phyloP scores from a whole-genome alignment of 169 alveolate species.

The Theileria parva region DNA sequence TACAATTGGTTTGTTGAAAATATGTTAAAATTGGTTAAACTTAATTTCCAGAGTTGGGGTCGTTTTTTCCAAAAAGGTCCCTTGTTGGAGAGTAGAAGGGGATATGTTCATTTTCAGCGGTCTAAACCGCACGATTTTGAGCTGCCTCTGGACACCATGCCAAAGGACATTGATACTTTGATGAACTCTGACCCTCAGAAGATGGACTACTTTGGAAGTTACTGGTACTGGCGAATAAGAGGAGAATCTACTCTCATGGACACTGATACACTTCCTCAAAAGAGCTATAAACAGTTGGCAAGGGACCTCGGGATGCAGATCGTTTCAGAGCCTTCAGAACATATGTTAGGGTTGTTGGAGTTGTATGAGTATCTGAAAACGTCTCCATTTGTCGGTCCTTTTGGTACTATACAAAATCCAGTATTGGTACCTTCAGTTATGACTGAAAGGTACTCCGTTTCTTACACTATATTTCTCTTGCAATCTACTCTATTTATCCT shows the following conservation, averaged over 20 bases:
- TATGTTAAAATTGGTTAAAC: background rate
- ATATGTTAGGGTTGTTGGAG: constrained; percentile 84
- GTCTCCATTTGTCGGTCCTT: constrained; percentile 88
- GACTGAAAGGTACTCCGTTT: constrained; percentile 70
- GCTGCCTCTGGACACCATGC: constrained; percentile 85
- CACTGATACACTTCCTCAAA: constrained; percentile 76
- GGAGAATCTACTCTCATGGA: constrained; percentile 81
- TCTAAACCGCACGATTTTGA: constrained; percentile 83
- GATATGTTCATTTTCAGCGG: constrained; percentile 79
- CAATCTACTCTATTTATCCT: background rate
- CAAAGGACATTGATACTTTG: constrained; percentile 78
- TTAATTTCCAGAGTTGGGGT: background rate
- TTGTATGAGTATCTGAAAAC: constrained; percentile 84
- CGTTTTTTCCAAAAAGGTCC: background rate
- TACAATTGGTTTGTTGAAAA: background rate
- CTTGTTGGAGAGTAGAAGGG: constrained; percentile 11
- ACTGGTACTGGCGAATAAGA: constrained; percentile 85
- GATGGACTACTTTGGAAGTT: constrained; percentile 82
- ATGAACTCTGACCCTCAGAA: constrained; percentile 78
- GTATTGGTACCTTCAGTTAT: constrained; percentile 84
- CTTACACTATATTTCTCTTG: background rate
- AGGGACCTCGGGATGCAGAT: constrained; percentile 85
- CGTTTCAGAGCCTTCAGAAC: constrained; percentile 80
- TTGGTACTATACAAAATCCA: constrained; percentile 88
- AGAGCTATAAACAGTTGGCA: constrained; percentile 85